phyloP scores from a whole-genome alignment of 768 basidiomycete species.

The Podaxis mareebaensis region DNA sequence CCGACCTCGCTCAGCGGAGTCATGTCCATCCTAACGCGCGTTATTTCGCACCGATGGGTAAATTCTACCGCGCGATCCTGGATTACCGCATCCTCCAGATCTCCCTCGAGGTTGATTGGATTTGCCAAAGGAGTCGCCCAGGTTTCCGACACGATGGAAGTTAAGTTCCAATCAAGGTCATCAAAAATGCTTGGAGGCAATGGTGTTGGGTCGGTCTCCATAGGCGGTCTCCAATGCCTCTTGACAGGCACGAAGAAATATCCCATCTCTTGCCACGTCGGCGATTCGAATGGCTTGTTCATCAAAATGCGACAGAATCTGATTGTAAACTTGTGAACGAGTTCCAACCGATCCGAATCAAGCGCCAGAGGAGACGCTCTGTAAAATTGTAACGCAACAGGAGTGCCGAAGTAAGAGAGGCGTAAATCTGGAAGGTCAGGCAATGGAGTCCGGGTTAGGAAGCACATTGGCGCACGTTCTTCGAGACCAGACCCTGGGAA shows the following conservation, averaged over 20 bases:
- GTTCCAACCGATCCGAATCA: conserved; percentile 43
- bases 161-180: conserved; percentile 63
- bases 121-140: conserved; percentile 52
- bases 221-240: conserved; percentile 35
- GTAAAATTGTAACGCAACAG: conserved; percentile 42
- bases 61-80: conserved; percentile 80
- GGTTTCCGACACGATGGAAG: conserved; percentile 50
- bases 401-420: conserved; percentile 56
- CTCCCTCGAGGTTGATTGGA: conserved; percentile 39
- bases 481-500: not conserved
- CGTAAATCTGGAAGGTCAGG: conserved; percentile 57
- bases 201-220: conserved; percentile 16
- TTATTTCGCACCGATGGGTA: conserved; percentile 65
- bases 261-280: conserved; percentile 46
- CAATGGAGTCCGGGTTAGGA: conserved; percentile 69
- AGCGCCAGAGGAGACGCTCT: conserved; percentile 52
- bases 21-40: conserved; percentile 62
- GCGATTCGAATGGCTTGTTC: conserved; percentile 69
- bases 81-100: conserved; percentile 63
- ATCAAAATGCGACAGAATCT: conserved; percentile 60
- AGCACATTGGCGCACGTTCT: conserved; percentile 46
- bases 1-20: conserved; percentile 70
- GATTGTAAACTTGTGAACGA: conserved; percentile 62
- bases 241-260: conserved; percentile 71
- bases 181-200: conserved; percentile 37